These are phyloP conservation scores for Clavispora santaluciae DNA, from an alignment of 805 yeast genomes.

Conservation along the genomic window DNA sequence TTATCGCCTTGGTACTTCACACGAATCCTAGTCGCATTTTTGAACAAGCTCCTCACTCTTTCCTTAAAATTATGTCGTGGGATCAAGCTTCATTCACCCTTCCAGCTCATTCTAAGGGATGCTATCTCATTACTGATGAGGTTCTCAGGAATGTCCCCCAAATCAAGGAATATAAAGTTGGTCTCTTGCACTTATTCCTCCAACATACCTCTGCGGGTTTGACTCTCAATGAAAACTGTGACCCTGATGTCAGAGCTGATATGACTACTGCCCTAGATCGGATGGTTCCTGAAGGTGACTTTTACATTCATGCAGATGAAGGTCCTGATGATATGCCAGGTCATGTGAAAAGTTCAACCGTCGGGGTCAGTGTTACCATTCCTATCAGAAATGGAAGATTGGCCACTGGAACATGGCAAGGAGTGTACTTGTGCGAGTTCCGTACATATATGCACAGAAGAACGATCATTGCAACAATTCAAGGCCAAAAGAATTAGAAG, in stretches of 20 bases:
- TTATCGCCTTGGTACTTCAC: not conserved
- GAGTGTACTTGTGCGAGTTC: conserved; percentile 72
- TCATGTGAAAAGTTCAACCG: conserved; percentile 52
- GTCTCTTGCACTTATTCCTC: conserved; percentile 60
- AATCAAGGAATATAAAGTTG: conserved; percentile 54
- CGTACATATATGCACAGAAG: conserved; percentile 60
- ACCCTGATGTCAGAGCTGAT: conserved; percentile 70
- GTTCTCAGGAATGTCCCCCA: conserved; percentile 53
- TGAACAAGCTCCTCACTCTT: not conserved
- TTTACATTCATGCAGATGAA: conserved; percentile 64
- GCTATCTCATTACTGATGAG: conserved; percentile 69
- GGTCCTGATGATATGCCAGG: conserved; percentile 87
- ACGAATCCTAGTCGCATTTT: not conserved
- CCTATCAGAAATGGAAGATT: conserved; percentile 67
- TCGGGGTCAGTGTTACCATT: conserved; percentile 58
- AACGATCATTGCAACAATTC: conserved; percentile 65
- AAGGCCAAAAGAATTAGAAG: conserved; percentile 47
- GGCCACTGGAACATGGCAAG: conserved; percentile 84
- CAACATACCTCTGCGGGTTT: conserved; percentile 80
- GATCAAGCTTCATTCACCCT: conserved; percentile 53
- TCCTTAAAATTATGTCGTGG: conserved; percentile 39
- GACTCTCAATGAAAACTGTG: conserved; percentile 75
- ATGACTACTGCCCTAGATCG: conserved; percentile 59
- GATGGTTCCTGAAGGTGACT: conserved; percentile 61
- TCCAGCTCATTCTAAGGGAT: conserved; percentile 57